These are phyloP conservation scores for Hypoxylon intermedium DNA, from an alignment of 495 filamentous ascomycete species.

Conservation along the genomic window DNA sequence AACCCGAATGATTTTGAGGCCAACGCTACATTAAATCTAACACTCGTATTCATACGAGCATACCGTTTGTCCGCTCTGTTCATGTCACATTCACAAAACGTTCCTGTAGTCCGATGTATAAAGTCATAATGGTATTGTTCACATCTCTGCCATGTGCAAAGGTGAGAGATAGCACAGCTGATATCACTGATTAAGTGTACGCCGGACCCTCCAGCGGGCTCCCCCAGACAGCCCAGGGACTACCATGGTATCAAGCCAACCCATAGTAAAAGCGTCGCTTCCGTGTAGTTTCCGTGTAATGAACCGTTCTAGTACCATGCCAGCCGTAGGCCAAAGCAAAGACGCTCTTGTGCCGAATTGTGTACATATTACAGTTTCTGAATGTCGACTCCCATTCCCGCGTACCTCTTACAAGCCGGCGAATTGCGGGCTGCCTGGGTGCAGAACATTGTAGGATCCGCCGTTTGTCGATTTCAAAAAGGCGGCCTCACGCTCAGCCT, in stretches of 20 bases:
- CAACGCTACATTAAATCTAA: too few relatives aligned
- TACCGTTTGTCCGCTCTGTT: too few relatives aligned
- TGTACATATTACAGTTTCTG: slow-evolving; percentile 20
- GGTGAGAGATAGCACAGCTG: too few relatives aligned
- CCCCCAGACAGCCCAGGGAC: too few relatives aligned
- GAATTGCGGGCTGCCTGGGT: slow-evolving; percentile 42
- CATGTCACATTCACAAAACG: slow-evolving; percentile 2
- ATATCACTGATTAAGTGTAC: slow-evolving; percentile 3
- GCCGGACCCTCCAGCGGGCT: slow-evolving; percentile 4
- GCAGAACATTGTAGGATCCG: slow-evolving; percentile 41
- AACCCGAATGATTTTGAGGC: too few relatives aligned
- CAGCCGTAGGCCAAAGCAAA: slow-evolving; percentile 3
- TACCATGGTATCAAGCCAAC: slow-evolving; percentile 21
- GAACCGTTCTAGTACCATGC: slow-evolving; percentile 7
- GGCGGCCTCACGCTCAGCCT: slow-evolving; percentile 54
- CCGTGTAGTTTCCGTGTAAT: neutral
- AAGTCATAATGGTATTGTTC: neutral
- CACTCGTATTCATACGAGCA: too few relatives aligned
- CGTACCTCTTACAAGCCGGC: slow-evolving; percentile 31
- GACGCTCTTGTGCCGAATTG: neutral
- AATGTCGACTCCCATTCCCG: neutral
- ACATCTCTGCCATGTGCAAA: too few relatives aligned
- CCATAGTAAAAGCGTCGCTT: slow-evolving; percentile 7
- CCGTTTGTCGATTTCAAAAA: slow-evolving; percentile 28
- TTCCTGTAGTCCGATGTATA: neutral